Base-by-base conservation (phyloP, 2,329 filamentous ascomycete species). In the Nigrospora sphaerica region DNA sequence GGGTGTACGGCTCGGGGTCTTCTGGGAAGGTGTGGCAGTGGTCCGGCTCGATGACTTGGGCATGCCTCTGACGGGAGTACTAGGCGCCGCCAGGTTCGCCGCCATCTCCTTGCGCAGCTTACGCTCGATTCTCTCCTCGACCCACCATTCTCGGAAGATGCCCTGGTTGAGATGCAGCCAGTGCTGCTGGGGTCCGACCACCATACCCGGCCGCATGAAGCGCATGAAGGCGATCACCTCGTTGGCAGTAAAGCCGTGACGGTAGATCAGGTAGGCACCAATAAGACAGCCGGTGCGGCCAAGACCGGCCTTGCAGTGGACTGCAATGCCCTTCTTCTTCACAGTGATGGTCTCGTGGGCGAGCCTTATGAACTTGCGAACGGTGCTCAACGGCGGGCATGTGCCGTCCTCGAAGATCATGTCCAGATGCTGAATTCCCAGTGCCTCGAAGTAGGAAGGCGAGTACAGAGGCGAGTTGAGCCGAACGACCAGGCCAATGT, bases 381-480 rank as follows among this genome's bases (percentile, higher is more conserved):
- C 93, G n/a, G 91, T 84, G 16, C 81, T 81, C 44, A 98, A 73
- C 2, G 89, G 83, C 18, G 93, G 93, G 65, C 93, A 98, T 4
- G 93, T 98, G 53, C 93, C 93, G 58, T 98, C 93, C 60, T 97
- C 93, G 62, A 98, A 98, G 60, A 98, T 97, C 93, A 98, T 98
- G 70, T 98, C 93, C 36, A 97, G 75, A 63, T 98, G 93, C 59
- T 90, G 85, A 61, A 98, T 97, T 31, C 92, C 92, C 44, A 98
- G 75, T 4, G 91, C 88, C 53, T 92, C 93, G 66, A 98, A 98
- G 72, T 92, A 96, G n/a, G 90, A 91, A 1, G 93, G 88, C 1
- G 88, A 95, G 74, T 98, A 98, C 9, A 98, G 80, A 55, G 91
- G 87, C 0, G 91, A 97, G 73, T 98, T 98, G 53, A 98, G 75